Base-by-base conservation (phyloP, 2,329 filamentous ascomycete species). In the Plenodomus biglobosus region DNA sequence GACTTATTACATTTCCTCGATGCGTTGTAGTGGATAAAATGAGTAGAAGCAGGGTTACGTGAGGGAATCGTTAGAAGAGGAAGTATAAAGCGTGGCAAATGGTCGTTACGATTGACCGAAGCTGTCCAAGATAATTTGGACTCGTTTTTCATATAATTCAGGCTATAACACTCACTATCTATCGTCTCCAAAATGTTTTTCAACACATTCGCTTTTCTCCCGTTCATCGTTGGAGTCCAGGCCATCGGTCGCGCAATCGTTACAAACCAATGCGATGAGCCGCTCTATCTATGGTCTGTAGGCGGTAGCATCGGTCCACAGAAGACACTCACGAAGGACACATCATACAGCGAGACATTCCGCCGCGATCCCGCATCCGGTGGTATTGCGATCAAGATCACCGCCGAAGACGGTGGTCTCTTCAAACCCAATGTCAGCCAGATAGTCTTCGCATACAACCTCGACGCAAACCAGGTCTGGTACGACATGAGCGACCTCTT, bases 241-340 rank as follows among this genome's bases (percentile, higher is more conserved):
- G 62, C 60, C 4, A 20, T 59, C n/a, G 64, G 64, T 15, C 61
- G 59, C 41, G 66, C 64, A 2, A 68, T 66, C 38, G 56, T 69
- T 16, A 65, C 60, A 2, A 68, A 68, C 34, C 63, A 67, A 52
- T 69, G 66, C 47, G 56, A 62, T 24, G 42, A 34, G 0, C 59
- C 62, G 1, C 42, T 68, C 21, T 68, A 65, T 39, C 59, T 69
- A 32, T 68, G 62, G 62, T 66, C 62, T 15, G 59, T 68, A n/a
- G 61, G 63, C 21, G 40, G 54, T 40, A 47, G 39, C 27, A 55
- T 61, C 17, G 39, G 56, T 27, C 38, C 54, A 0, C 54, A 62
- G 19, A 39, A 55, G 10, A 54, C 36, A 1, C 46, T 69, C 8
- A 32, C 38, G 3, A 59, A 56, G n/a, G 59, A 62, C 20, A 52